Conservation (phyloP, 805 yeast species). For the Saccharomycopsis sp. region DNA sequence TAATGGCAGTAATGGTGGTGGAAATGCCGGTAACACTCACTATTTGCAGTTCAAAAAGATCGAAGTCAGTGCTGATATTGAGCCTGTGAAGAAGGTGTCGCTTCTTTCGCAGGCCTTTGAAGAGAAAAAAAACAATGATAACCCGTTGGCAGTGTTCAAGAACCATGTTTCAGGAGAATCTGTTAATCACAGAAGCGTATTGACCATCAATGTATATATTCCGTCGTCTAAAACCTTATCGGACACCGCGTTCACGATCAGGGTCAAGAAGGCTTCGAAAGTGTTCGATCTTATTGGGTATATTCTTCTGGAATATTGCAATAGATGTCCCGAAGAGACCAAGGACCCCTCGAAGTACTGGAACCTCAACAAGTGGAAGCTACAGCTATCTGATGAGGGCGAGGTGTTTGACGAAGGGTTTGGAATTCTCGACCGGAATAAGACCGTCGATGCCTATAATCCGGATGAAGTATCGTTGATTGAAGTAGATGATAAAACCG, state of each 20-base stretch:
- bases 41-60: constrained; percentile 8
- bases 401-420: constrained; percentile 87
- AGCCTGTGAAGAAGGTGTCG: constrained; percentile 1
- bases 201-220: constrained; percentile 23
- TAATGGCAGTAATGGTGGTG: background rate
- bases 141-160: constrained; percentile 14
- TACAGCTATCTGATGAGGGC: constrained; percentile 84
- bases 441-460: constrained; percentile 63
- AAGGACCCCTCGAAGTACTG: constrained; percentile 17
- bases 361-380: constrained; percentile 66
- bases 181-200: constrained; percentile 8
- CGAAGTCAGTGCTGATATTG: background rate
- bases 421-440: constrained; percentile 73
- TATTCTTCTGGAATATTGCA: constrained; percentile 30
- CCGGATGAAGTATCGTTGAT: constrained; percentile 79
- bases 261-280: constrained; percentile 31
- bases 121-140: constrained; percentile 6
- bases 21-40: background rate
- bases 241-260: constrained; percentile 22
- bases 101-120: constrained; percentile 9
- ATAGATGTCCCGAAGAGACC: constrained; percentile 11
- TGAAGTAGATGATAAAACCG: constrained; percentile 41
- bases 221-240: constrained; percentile 23
- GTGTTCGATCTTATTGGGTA: constrained; percentile 55
- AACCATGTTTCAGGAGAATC: constrained; percentile 13